phyloP scores from a whole-genome alignment of 345 rosid genomes.

The Gossypioides kirkii region DNA sequence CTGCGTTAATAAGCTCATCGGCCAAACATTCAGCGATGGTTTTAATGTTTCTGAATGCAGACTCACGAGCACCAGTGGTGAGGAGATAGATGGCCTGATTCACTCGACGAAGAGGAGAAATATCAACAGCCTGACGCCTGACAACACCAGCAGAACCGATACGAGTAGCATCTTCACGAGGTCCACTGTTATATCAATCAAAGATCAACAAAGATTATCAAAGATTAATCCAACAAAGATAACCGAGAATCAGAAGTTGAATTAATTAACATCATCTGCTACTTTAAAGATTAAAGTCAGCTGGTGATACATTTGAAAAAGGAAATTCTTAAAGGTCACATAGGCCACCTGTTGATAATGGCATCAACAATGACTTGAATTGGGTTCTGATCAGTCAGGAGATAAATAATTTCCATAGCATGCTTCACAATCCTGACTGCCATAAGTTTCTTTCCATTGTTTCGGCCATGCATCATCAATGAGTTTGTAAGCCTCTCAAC shows the following conservation, averaged over 20 bases:
- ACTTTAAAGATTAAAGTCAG: not conserved
- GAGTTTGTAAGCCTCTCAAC: constrained; percentile 94
- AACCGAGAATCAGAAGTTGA: not conserved
- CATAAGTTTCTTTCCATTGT: constrained; percentile 73
- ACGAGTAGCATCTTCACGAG: constrained; percentile 93
- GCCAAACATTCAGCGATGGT: constrained; percentile 96
- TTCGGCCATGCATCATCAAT: constrained; percentile 93
- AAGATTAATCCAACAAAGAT: not conserved
- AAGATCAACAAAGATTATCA: not conserved
- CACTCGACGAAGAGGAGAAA: constrained; percentile 87
- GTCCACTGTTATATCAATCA: constrained; percentile 48
- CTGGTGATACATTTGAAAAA: not conserved
- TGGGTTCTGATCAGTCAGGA: constrained; percentile 74
- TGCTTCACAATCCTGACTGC: constrained; percentile 84
- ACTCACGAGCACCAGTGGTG: constrained; percentile 92
- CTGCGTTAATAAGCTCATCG: constrained; percentile 96
- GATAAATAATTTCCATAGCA: constrained; percentile 90
- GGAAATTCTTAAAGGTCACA: not conserved
- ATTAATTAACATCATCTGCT: not conserved
- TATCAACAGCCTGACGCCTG: constrained; percentile 96
- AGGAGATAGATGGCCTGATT: constrained; percentile 83
- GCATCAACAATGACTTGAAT: constrained; percentile 90
- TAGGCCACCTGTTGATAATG: constrained; percentile 68
- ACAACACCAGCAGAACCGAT: constrained; percentile 99
- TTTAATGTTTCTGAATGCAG: constrained; percentile 90